Evolutionary conservation across 2,329 filamentous ascomycete genomes (phyloP).

Genomic region (Cryoendolithus antarcticus): DNA sequence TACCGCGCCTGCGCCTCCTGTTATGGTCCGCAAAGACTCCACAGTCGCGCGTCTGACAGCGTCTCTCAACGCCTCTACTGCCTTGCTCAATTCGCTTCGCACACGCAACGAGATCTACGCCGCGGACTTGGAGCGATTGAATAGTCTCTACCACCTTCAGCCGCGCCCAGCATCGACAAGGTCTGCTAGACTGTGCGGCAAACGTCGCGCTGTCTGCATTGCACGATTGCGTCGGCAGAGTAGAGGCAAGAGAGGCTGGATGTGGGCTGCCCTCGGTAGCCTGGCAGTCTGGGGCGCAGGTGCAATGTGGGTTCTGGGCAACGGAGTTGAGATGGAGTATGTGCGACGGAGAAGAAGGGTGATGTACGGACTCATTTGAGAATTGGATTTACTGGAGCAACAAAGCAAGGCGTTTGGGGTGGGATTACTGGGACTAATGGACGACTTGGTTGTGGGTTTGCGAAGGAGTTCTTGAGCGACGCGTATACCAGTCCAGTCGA

Average conservation of each 20-base stretch:
- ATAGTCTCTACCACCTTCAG: neutral
- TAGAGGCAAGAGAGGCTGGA: neutral
- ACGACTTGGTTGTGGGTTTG: too few species aligned
- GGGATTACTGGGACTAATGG: too few species aligned
- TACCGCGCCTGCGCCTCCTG: neutral
- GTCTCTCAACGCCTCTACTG: neutral
- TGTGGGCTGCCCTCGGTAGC: neutral
- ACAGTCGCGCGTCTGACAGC: neutral
- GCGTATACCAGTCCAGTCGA: too few species aligned
- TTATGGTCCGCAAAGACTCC: too few species aligned
- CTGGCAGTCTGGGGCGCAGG: neutral
- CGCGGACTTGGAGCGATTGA: neutral
- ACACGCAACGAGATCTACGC: conserved; percentile 1
- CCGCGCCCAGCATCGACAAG: neutral
- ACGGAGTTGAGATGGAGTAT: conserved; percentile 3
- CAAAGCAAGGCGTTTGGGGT: neutral
- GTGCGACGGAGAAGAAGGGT: conserved; percentile 1
- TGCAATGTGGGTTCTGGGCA: conserved; percentile 1
- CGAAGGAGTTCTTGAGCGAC: too few species aligned
- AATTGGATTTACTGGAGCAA: too few species aligned
- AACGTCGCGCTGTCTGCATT: too few species aligned
- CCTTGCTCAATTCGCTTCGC: neutral
- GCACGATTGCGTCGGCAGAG: neutral
- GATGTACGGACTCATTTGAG: neutral
- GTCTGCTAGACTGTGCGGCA: neutral